Percentiles rank a stretch among this genome's conserved stretches.
Conservation (phyloP, 257 asterid genomes). For the Ajuga chamaepitys region DNA sequence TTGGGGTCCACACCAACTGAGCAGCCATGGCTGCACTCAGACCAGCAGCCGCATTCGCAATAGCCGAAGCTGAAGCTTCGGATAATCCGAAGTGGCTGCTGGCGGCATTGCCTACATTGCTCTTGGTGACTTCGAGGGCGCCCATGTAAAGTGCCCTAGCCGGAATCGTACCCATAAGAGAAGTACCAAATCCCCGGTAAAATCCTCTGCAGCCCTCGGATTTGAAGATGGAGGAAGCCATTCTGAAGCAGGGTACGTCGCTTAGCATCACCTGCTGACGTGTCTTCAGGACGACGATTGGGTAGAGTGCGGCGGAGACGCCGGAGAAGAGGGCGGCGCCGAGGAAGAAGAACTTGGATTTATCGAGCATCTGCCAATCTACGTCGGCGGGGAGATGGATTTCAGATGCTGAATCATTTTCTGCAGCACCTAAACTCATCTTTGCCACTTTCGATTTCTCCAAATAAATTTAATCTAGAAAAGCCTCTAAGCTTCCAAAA, state of each 20-base stretch:
- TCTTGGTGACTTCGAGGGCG: slow-evolving; percentile 88
- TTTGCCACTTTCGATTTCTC: slow-evolving; percentile 54
- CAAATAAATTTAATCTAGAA: background rate
- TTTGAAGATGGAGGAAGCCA: slow-evolving; percentile 60
- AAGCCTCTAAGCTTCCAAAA: slow-evolving; percentile 6
- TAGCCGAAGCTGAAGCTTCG: slow-evolving; percentile 64
- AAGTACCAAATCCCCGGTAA: slow-evolving; percentile 87
- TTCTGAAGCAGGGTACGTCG: slow-evolving; percentile 48
- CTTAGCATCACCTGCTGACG: slow-evolving; percentile 72
- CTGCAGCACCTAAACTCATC: slow-evolving; percentile 75
- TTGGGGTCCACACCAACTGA: slow-evolving; percentile 95
- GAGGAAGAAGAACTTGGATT: slow-evolving; percentile 87
- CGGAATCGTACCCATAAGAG: slow-evolving; percentile 86
- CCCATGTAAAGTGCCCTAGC: slow-evolving; percentile 98
- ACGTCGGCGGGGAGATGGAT: slow-evolving; percentile 94
- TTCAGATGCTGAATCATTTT: slow-evolving; percentile 74
- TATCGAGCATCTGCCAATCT: slow-evolving; percentile 96
- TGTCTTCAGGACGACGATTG: slow-evolving; percentile 76
- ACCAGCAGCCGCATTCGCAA: slow-evolving; percentile 94
- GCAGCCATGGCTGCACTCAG: slow-evolving; percentile 96
- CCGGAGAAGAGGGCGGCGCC: slow-evolving; percentile 94
- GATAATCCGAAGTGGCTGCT: slow-evolving; percentile 56
- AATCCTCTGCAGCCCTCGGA: slow-evolving; percentile 74
- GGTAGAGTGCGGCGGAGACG: slow-evolving; percentile 73
- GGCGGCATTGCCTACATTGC: slow-evolving; percentile 61